Evolutionary conservation across 805 yeast genomes (phyloP).

Genomic region (Metschnikowia lunata): DNA sequence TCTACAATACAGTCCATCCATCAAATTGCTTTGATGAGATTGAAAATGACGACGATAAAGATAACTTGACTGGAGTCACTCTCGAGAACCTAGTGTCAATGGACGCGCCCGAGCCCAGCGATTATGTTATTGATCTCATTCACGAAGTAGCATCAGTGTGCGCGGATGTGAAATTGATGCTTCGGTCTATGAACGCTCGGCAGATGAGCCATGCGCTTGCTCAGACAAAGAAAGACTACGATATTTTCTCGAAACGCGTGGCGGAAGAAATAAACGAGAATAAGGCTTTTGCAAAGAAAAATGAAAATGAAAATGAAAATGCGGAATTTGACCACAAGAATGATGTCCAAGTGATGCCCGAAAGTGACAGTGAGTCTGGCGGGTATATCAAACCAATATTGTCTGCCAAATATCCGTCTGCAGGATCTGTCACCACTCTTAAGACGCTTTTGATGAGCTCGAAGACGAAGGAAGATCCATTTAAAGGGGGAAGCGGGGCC

Average conservation of each 20-base stretch:
- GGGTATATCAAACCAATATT: conserved; percentile 15
- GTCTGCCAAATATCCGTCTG: conserved; percentile 2
- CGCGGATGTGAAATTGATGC: conserved; percentile 60
- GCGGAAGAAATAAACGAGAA: conserved; percentile 18
- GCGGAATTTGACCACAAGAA: conserved; percentile 14
- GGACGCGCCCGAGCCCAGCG: conserved; percentile 52
- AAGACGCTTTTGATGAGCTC: conserved; percentile 4
- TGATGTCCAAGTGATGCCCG: conserved; percentile 19
- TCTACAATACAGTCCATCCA: conserved; percentile 7
- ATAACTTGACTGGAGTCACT: conserved; percentile 25
- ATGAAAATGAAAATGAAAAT: conserved; percentile 18
- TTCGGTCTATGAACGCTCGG: conserved; percentile 51
- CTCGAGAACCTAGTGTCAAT: conserved; percentile 57
- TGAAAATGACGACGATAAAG: conserved; percentile 15
- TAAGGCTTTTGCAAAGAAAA: conserved; percentile 2
- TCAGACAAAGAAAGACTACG: conserved; percentile 20
- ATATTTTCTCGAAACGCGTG: conserved; percentile 12
- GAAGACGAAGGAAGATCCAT: conserved; percentile 1
- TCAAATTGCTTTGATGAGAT: conserved; percentile 13
- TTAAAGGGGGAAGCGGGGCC: too few species aligned
- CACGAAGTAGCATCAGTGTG: conserved; percentile 59
- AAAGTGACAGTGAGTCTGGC: conserved; percentile 21
- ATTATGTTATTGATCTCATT: conserved; percentile 51
- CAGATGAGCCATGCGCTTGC: conserved; percentile 41
- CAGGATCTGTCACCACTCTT: conserved; percentile 9